Conservation (phyloP, 2,329 filamentous ascomycete genomes). For the Blastomyces percursus region DNA sequence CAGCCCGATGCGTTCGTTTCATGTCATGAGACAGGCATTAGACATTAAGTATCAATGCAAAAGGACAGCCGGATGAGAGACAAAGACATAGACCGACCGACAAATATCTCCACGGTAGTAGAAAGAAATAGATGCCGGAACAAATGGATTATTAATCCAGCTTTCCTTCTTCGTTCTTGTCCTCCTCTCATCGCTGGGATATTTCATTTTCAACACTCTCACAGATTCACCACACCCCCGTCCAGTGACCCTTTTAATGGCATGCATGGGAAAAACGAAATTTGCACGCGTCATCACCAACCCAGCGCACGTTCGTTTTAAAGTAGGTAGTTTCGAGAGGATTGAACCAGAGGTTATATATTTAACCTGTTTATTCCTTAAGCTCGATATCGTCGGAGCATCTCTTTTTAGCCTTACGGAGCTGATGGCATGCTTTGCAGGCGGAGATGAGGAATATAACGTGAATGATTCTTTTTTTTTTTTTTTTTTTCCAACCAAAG, state of each 20-base stretch:
- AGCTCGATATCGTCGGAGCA: conserved; percentile 3
- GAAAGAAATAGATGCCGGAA: background rate
- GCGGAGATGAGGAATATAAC: background rate
- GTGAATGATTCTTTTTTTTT: conserved; percentile 1
- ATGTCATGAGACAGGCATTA: background rate
- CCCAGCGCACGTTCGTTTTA: background rate
- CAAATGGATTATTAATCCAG: background rate
- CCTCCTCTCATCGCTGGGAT: background rate
- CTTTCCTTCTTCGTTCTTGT: background rate
- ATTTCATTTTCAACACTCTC: background rate
- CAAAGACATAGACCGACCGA: background rate
- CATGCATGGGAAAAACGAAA: background rate
- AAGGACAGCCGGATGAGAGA: background rate
- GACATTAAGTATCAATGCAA: background rate
- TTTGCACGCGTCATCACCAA: background rate
- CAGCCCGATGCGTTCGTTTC: background rate
- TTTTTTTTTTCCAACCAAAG: background rate
- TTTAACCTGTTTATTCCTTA: background rate
- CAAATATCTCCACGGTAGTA: background rate
- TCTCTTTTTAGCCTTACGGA: background rate
- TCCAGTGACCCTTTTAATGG: background rate
- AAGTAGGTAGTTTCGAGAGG: background rate
- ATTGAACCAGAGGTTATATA: background rate
- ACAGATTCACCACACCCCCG: background rate
- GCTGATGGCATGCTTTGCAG: background rate